These are phyloP conservation scores for Lentinula sp. DNA, from an alignment of 768 basidiomycete species.

Conservation along the genomic window DNA sequence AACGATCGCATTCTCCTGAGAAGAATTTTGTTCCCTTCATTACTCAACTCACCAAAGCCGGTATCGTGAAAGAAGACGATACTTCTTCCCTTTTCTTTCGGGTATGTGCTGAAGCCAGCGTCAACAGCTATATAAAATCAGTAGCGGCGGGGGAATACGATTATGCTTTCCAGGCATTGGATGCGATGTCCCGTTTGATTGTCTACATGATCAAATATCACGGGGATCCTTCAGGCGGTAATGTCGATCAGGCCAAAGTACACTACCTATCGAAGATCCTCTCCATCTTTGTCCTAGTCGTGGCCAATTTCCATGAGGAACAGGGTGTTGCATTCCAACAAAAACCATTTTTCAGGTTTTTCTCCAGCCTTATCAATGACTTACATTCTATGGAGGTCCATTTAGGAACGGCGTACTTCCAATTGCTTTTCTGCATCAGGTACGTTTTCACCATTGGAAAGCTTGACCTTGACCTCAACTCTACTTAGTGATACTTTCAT, in stretches of 20 bases:
- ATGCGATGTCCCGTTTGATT: slow-evolving; percentile 92
- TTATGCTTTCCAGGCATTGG: slow-evolving; percentile 85
- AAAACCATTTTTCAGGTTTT: slow-evolving; percentile 98
- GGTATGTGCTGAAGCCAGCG: slow-evolving; percentile 91
- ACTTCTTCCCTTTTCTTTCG: slow-evolving; percentile 98
- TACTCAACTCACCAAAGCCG: slow-evolving; percentile 94
- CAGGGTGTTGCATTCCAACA: slow-evolving; percentile 89
- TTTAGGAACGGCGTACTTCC: slow-evolving; percentile 87
- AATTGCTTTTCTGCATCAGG: slow-evolving; percentile 84
- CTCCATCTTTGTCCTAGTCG: slow-evolving; percentile 92
- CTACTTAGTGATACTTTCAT: slow-evolving; percentile 81
- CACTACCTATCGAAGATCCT: slow-evolving; percentile 96
- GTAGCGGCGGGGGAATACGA: slow-evolving; percentile 66
- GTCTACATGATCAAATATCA: slow-evolving; percentile 99
- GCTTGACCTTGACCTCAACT: slow-evolving; percentile 9
- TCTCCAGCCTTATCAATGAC: slow-evolving; percentile 93
- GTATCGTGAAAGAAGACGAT: slow-evolving; percentile 93
- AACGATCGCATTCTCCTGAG: slow-evolving; percentile 85
- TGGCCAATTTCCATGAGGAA: slow-evolving; percentile 94
- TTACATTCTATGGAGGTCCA: slow-evolving; percentile 79
- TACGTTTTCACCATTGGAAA: slow-evolving; percentile 22
- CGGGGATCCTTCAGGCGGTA: slow-evolving; percentile 88
- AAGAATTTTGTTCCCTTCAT: slow-evolving; percentile 96
- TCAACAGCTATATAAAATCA: slow-evolving; percentile 81
- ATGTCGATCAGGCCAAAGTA: slow-evolving; percentile 92